Evolutionary conservation across 768 basidiomycete species (phyloP), one percentile per base, ranked within the genome.

Genomic region (Phlegmacium glaucopus): DNA sequence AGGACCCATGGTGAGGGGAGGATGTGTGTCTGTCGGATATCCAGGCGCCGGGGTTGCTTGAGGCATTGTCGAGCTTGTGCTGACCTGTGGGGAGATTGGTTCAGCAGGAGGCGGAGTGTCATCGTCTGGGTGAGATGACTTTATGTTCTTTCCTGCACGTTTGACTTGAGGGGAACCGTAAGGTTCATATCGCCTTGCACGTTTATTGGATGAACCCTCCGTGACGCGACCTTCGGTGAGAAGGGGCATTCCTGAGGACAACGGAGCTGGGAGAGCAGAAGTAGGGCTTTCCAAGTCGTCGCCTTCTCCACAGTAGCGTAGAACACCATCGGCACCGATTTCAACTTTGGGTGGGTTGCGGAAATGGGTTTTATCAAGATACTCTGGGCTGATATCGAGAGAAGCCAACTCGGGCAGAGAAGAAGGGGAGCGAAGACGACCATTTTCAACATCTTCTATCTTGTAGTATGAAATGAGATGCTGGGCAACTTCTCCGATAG

Each of bases 381-480:
- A 94, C 55, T 90, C 85, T 5, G 87, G 82, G 52, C 82, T 85
- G 62, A 97, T 94, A 52, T 90, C 87, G 25, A 97, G 76, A 0
- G 87, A 79, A 0, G 85, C 85, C 16, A 98, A 77, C 63, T 97
- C 93, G 1, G 91, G 88, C 0, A 94, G 73, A 2, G 90, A 86
- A 0, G 91, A 94, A 0, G 95, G 94, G 0, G 88, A 78, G 29
- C 92, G 85, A 10, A 98, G 80, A 26, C 91, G 85, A 11, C 94
- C 94, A 39, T 82, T 81, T 47, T 90, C 80, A 25, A 96, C 92
- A 62, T 98, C 95, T 51, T 90, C 86, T 44, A 94, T 78, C 56
- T 85, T 86, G 74, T 96, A 97, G 71, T 97, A 97, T 4, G 92
- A 94, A 42, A 97, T 90, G 46, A 96, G 78, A 64, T 96, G 94